These are phyloP conservation scores for Neurospora tetraspora DNA, from an alignment of 495 filamentous ascomycete species.

Conservation along the genomic window DNA sequence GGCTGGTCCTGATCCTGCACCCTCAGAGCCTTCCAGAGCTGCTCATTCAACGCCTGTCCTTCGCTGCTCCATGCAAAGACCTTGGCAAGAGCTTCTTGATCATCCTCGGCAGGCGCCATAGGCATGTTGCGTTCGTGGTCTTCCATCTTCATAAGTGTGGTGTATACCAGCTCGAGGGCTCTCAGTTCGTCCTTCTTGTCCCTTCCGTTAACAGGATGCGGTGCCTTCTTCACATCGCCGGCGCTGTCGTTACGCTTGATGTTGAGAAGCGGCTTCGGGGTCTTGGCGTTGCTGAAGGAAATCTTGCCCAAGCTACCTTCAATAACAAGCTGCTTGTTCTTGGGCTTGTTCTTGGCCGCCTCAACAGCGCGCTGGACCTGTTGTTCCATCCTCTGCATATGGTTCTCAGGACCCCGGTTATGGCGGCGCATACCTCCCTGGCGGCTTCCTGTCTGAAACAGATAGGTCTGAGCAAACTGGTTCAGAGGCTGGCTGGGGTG, in stretches of 20 bases:
- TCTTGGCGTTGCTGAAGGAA: conserved; percentile 96
- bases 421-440: conserved; percentile 62
- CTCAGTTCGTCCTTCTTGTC: conserved; percentile 75
- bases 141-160: conserved; percentile 81
- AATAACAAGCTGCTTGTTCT: conserved; percentile 96
- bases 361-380: conserved; percentile 96
- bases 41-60: conserved; percentile 61
- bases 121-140: conserved; percentile 89
- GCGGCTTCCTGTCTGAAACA: conserved; percentile 82
- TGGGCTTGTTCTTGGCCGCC: conserved; percentile 91
- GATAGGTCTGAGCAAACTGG: conserved; percentile 95
- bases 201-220: conserved; percentile 37
- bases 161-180: conserved; percentile 81
- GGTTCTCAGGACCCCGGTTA: conserved; percentile 76
- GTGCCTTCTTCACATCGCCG: conserved; percentile 40
- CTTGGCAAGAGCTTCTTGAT: conserved; percentile 51
- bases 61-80: conserved; percentile 65
- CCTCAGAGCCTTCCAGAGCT: conserved; percentile 75
- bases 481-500: conserved; percentile 84
- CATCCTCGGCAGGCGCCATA: conserved; percentile 49
- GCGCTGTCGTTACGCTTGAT: conserved; percentile 79
- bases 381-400: conserved; percentile 98
- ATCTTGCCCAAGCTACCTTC: conserved; percentile 99
- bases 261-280: conserved; percentile 85
- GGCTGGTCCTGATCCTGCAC: conserved; percentile 82